Evolutionary conservation across 257 asterid species (phyloP), one percentile per base, ranked within the genome.

Genomic region (Orobanche coerulescens): DNA sequence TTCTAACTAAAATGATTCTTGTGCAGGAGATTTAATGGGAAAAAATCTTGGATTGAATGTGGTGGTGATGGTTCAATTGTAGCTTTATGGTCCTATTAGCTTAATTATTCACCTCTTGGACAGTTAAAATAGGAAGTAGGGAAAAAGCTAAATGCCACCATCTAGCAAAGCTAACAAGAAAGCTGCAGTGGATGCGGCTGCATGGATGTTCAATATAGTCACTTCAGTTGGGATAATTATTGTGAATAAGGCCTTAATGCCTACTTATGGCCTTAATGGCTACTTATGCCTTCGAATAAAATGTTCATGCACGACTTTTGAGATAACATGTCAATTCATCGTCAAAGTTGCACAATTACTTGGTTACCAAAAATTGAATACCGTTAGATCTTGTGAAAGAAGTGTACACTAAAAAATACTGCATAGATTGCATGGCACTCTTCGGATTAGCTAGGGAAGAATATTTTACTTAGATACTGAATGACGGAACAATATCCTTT

Each of bases 161-260:
- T 23, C 92, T 64, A 85, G 79, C 84, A 85, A 82, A 83, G 96
- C 94, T 53, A 88, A 91, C 55, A 83, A 91, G 80, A 91, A 88
- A 77, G 98, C 98, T 69, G 77, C 96, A 43, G 76, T 81, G 33
- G 95, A 87, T 79, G 82, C 85, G 11, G 94, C 86, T 50, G 96
- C 96, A 59, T 91, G 96, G 98, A 72, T 77, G 86, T 85, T 91
- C 83, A 91, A 91, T 74, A 92, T 91, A 47, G 96, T 87, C 62
- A 85, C 96, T 57, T 90, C 97, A 14, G 97, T 88, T 64, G 98
- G 98, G 64, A 81, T 91, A 47, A 91, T 91, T 50, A 82, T 91
- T 68, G 95, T 88, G 73, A 91, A 91, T 65, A 36, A 14, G 25
- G 37, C 42, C 23, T n/a, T n/a, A n/a, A n/a, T n/a, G n/a, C n/a